Base-by-base conservation (phyloP, 768 basidiomycete species). In the Pleurotus tuoliensis region DNA sequence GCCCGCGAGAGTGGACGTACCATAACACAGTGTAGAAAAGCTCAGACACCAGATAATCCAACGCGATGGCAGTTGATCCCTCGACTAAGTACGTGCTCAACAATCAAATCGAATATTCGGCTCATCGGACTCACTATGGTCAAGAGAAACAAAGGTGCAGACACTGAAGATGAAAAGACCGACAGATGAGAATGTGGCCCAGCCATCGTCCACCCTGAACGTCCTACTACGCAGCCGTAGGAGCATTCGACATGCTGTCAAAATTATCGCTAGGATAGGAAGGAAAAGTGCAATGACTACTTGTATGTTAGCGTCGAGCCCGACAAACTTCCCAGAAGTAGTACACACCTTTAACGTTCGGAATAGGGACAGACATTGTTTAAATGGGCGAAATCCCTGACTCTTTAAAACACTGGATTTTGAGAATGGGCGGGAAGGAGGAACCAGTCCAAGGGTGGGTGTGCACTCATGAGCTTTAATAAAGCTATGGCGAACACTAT, bases 151-250 rank as follows among this genome's bases (percentile, higher is more conserved):
- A 34, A 64, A 64, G 1, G 66, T 56, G 7, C 58, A 57, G 4
- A 57, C 59, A 46, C 65, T 64, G 47, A 66, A 68, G 3, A 56
- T 46, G 6, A 61, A 18, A 9, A 66, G 56, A 9, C 64, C 59
- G 37, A 58, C 27, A 57, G 65, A 56, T 20, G 64, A 59, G 1
- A 66, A 45, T 18, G 54, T 52, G 11, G 64, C 65, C 54, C 63
- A 66, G 11, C 38, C 59, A 56, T 67, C 67, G 47, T 68, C 67
- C 47, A 58, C 63, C 51, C 65, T 64, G 38, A 68, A 57, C 16
- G 53, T 58, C 48, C 47, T 38, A 11, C 45, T 62, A 16, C 64
- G 49, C n/a, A 49, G 37, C 16, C 65, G 63, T 41, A 65, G 61
- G 13, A 44, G 22, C 22, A 68, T 61, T 13, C 65, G 55, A 15